phyloP scores from a whole-genome alignment of 2,329 filamentous ascomycete genomes.

The Arthrobotrys conoides region DNA sequence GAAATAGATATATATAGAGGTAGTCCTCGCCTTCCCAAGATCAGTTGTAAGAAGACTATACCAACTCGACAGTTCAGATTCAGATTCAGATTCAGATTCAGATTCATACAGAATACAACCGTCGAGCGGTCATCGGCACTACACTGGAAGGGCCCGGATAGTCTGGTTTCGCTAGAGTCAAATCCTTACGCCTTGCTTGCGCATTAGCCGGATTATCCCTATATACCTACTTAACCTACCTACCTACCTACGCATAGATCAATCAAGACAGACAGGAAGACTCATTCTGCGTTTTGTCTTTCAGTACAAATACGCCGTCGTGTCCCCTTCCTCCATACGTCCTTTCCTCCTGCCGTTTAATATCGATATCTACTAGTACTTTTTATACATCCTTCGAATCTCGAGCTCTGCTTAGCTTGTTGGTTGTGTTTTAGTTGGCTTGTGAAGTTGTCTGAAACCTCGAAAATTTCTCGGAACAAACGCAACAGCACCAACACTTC shows the following conservation, averaged over 20 bases:
- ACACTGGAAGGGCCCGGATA: background rate
- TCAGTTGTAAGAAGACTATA: too few species aligned
- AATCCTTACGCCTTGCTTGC: slow-evolving; percentile 3
- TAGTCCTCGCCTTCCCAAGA: too few species aligned
- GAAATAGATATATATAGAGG: too few species aligned
- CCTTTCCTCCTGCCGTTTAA: background rate
- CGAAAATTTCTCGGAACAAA: slow-evolving; percentile 61
- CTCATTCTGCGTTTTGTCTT: background rate
- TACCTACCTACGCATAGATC: background rate
- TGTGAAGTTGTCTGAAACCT: slow-evolving; percentile 13
- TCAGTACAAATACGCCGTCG: slow-evolving; percentile 46
- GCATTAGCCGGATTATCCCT: slow-evolving; percentile 38
- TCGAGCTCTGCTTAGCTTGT: background rate
- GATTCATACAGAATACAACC: background rate
- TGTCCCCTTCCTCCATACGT: slow-evolving; percentile 8
- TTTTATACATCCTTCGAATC: too few species aligned
- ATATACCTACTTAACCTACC: background rate
- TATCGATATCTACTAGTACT: too few species aligned
- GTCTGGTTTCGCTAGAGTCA: slow-evolving; percentile 5
- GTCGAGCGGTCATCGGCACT: slow-evolving; percentile 30
- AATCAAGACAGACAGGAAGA: background rate
- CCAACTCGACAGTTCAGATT: too few species aligned
- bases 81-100: too few species aligned
- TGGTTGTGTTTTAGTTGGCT: background rate
- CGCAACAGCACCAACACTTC: slow-evolving; percentile 26